Evolutionary conservation across 2,329 filamentous ascomycete genomes (phyloP), one percentile per base, ranked within the genome.

Genomic region (Colletotrichum noveboracense): DNA sequence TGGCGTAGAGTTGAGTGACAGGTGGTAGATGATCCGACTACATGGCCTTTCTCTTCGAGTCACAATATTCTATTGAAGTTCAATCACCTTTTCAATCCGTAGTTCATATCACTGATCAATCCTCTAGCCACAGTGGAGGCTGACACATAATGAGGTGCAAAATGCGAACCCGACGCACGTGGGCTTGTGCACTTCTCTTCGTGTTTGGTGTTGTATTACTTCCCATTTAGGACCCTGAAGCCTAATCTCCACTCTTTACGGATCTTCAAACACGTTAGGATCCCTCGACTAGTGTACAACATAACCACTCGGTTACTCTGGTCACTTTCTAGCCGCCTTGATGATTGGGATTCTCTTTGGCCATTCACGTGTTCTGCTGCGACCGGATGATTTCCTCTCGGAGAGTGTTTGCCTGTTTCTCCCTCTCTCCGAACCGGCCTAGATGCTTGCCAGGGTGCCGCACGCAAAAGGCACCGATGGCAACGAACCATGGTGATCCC

Each of bases 401-500:
- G n/a, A 1, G 12, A n/a, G 26, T 43, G 7, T n/a, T 4, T 4
- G 18, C 21, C 7, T 60, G 9, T n/a, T 68, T 60, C 16, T 43
- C 64, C 4, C 36, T 74, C 18, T 55, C 64, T 9, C 68, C 70
- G 16, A 72, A 38, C 3, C 66, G 76, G 5, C 82, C 80, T 6
- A 89, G 79, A 72, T 84, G 86, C 13, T 80, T 82, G 9, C 83
- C 82, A 0, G 89, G 89, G 77, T 91, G 88, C 79, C 85, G 90
- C 48, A 88, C 78, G 6, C 86, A 88, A 74, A 91, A 88, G 2
- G 88, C 83, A 1, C 84, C 80, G 38, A 91, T 84, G 7, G 89
- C 88, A 0, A 85, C 79, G 5, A 87, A 87, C 75, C 82, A 89
- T 88, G 0, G 89, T 88, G 8, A 88, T 74, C 0, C 86, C 85